These are phyloP conservation scores for Fusarium illudens DNA, from an alignment of 2,329 filamentous ascomycete genomes.

Conservation along the genomic window DNA sequence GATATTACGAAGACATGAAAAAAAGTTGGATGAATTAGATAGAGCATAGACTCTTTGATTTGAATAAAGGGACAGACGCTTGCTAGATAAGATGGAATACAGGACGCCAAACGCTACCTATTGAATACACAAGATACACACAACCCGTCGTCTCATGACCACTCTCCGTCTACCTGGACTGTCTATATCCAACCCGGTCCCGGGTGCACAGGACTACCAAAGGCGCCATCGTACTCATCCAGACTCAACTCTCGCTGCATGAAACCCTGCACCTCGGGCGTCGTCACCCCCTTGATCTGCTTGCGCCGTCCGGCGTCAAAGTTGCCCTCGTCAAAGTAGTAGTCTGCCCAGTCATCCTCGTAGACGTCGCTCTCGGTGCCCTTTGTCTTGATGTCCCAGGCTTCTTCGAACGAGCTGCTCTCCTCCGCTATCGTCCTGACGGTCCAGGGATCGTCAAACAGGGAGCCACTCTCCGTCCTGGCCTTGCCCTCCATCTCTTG, in stretches of 20 bases:
- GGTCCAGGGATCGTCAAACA: slow-evolving; percentile 27
- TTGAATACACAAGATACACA: slow-evolving; percentile 14
- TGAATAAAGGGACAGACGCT: slow-evolving; percentile 20
- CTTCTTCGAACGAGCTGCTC: slow-evolving; percentile 22
- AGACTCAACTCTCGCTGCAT: slow-evolving; percentile 28
- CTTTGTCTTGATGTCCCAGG: slow-evolving; percentile 11
- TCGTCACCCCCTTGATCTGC: slow-evolving; percentile 5
- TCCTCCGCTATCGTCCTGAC: background rate
- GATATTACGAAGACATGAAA: slow-evolving; percentile 32
- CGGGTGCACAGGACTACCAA: slow-evolving; percentile 33
- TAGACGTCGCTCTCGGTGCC: slow-evolving; percentile 29
- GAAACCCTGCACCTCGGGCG: slow-evolving; percentile 21
- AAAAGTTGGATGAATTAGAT: slow-evolving; percentile 20
- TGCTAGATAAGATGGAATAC: slow-evolving; percentile 26
- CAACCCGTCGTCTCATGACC: background rate
- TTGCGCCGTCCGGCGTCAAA: slow-evolving; percentile 17
- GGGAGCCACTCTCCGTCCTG: slow-evolving; percentile 6
- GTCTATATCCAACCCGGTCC: slow-evolving; percentile 39
- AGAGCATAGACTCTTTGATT: slow-evolving; percentile 24
- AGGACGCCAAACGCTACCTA: slow-evolving; percentile 25
- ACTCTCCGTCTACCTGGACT: background rate
- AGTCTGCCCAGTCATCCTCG: slow-evolving; percentile 44
- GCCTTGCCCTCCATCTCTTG: slow-evolving; percentile 15
- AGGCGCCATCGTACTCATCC: slow-evolving; percentile 30
- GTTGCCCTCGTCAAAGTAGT: slow-evolving; percentile 45